Percentiles rank a stretch among this genome's conserved stretches.
These are phyloP conservation scores for Citrus trifoliata DNA, from an alignment of 345 rosid species.

Conservation along the genomic window DNA sequence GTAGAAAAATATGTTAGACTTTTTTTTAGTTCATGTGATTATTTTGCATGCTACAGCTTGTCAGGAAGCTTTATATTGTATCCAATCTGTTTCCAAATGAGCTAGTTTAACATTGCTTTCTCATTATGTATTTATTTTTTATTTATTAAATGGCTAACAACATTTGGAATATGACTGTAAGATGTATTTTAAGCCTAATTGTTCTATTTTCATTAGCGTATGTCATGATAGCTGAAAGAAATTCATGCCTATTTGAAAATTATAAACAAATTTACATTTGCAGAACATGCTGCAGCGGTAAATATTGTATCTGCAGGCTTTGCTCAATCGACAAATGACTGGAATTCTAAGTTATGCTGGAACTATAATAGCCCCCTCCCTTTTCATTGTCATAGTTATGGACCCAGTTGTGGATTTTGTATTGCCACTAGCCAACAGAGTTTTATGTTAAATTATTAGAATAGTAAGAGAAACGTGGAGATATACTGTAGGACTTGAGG, in stretches of 20 bases:
- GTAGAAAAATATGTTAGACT: not conserved
- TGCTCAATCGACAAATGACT: not conserved
- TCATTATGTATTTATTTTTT: not conserved
- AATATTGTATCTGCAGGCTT: not conserved
- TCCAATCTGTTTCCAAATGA: not conserved
- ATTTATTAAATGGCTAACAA: not conserved
- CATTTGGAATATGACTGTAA: not conserved
- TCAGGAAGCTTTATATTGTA: conserved; percentile 11
- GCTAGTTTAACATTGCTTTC: not conserved
- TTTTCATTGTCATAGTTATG: no score
- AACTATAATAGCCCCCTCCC: not conserved
- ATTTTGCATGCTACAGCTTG: conserved; percentile 14
- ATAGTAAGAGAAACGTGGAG: no score
- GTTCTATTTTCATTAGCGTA: not conserved
- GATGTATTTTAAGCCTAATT: not conserved
- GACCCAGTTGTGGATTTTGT: no score
- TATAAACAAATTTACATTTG: no score
- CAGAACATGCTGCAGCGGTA: not conserved
- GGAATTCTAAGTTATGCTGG: not conserved
- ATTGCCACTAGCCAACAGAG: no score
- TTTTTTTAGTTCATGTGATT: conserved; percentile 4
- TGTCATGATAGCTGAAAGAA: not conserved
- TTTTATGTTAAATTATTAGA: no score
- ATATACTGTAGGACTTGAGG: no score
- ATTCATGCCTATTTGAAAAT: no score